These are phyloP conservation scores for cucumber (Cucumis sativus) DNA, from an alignment of 306 rosid genomes.

Conservation along the genomic window Cucumber_9930_V3 NC_026655.2:2595501-2596000, in stretches of 20 bases:
- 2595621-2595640: conserved; percentile 34
- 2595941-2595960: neutral
- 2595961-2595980: neutral
- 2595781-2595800: neutral
- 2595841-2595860: neutral
- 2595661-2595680: conserved; percentile 28
- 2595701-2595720: conserved; percentile 33
- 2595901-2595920: neutral
- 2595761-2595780: conserved; percentile 18
- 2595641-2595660: conserved; percentile 46
- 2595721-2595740: conserved; percentile 27
- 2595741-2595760: conserved; percentile 40
- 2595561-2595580: conserved; percentile 35
- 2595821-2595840: neutral
- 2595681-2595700: conserved; percentile 32
- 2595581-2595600: conserved; percentile 34
- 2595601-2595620: conserved; percentile 33
- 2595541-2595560: conserved; percentile 28
- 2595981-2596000: neutral
- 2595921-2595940: neutral
- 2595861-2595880: neutral
- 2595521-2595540: conserved; percentile 41
- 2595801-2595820: neutral
- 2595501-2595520: conserved; percentile 32
- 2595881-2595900: neutral